Evolutionary conservation across 768 basidiomycete genomes (phyloP).

Genomic region (Pholiota conissans): DNA sequence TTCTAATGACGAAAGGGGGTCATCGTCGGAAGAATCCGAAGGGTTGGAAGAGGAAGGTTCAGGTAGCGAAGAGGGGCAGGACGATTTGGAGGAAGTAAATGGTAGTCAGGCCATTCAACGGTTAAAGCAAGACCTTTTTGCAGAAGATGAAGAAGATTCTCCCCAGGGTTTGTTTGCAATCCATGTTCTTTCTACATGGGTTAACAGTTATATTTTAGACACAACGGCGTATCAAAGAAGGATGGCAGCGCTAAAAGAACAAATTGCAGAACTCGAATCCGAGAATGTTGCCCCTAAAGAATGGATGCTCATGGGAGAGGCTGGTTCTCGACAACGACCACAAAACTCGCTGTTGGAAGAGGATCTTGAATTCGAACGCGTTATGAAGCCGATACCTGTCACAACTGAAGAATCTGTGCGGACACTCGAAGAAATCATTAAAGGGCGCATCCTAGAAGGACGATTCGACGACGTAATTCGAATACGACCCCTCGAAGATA

Average conservation of each 20-base stretch:
- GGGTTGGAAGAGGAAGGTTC: conserved; percentile 22
- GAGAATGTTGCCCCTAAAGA: conserved; percentile 89
- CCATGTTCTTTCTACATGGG: conserved; percentile 8
- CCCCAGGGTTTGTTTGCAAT: conserved; percentile 26
- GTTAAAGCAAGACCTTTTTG: conserved; percentile 78
- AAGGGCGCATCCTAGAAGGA: conserved; percentile 79
- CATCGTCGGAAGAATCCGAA: conserved; percentile 23
- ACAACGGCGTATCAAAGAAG: conserved; percentile 81
- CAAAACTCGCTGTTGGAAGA: conserved; percentile 91
- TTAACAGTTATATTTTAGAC: conserved; percentile 33
- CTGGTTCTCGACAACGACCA: conserved; percentile 77
- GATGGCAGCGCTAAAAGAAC: conserved; percentile 67
- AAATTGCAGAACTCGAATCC: conserved; percentile 80
- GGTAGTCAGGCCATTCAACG: conserved; percentile 54
- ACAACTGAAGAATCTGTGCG: conserved; percentile 87
- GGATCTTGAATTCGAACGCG: conserved; percentile 92
- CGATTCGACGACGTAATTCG: conserved; percentile 93
- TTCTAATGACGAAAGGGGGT: neutral
- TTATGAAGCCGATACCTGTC: conserved; percentile 82
- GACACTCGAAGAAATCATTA: conserved; percentile 87
- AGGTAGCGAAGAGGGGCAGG: conserved; percentile 19
- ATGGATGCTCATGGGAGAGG: conserved; percentile 94
- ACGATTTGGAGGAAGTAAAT: conserved; percentile 21
- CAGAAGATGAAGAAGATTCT: conserved; percentile 60
- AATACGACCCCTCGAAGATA: conserved; percentile 74